Base-by-base conservation (phyloP, 495 filamentous ascomycete species). In the Xylaria acuta region DNA sequence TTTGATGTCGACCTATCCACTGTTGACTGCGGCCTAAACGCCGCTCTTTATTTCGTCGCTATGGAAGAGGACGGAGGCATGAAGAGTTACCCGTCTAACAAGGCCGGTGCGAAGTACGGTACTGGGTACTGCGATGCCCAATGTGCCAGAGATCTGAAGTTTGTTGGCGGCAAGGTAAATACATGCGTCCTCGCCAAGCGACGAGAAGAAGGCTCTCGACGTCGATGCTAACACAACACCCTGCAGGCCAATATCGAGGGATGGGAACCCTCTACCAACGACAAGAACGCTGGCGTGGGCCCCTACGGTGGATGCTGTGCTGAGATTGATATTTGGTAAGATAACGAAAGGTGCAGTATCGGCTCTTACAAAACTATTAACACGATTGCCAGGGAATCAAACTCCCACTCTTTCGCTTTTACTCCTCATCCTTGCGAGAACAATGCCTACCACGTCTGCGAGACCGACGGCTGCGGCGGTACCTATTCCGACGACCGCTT, bases 371-470 rank as follows among this genome's bases (percentile, higher is more conserved):
- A 30, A 11, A 22, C 18, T 20, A 38, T 25, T 71, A 49, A 71
- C 69, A 36, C 34, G 34, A 34, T 11, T 25, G 4, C 63, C 30
- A 76, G 73, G 89, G 90, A 92, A 78, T 90, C 91, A 74, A 93
- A 93, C 85, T 86, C 84, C 36, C 84, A 88, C 78, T 85, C 90
- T 12, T 89, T 87, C 45, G 89, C 88, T 38, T 81, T 86, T 72
- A 92, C 91, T 14, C 90, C 90, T 30, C 91, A 93, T 80, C 86
- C 91, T 54, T 93, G 91, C 84, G 84, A 84, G 70, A 84, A 78
- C 74, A 81, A 87, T 51, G 82, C 80, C 40, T 87, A 91, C 82
- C 77, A 72, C 71, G 83, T 87, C 73, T 93, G 92, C 82, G 79
- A 81, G 34, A 82, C 77, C n/a, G 75, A 83, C 69, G 62, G 40